Conservation (phyloP, 2,329 filamentous ascomycete genomes). For the Aureobasidium subglaciale region DNA sequence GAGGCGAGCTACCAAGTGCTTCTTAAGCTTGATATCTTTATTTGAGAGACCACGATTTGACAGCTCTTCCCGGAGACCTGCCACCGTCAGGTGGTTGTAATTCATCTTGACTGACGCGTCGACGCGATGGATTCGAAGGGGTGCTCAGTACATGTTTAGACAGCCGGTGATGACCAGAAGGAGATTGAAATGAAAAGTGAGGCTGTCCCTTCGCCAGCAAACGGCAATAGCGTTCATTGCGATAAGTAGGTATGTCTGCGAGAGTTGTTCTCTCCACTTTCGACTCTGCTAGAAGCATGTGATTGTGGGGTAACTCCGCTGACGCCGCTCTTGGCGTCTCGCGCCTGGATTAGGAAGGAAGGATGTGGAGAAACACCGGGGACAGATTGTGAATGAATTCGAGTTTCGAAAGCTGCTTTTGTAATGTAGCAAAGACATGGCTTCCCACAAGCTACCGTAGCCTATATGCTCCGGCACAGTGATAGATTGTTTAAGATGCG, state of each 20-base stretch:
- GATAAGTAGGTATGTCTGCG: neutral
- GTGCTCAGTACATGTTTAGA: neutral
- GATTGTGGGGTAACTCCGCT: neutral
- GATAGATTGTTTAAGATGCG: conserved; percentile 13
- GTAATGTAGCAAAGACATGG: no score
- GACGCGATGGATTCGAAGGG: neutral
- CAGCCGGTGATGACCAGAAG: no score
- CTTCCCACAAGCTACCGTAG: no score
- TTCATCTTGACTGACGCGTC: neutral
- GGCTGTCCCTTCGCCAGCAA: no score
- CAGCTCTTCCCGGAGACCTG: neutral
- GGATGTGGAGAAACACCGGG: neutral
- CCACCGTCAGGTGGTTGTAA: neutral
- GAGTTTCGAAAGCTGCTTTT: neutral
- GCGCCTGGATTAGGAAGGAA: neutral
- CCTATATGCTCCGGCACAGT: conserved; percentile 1
- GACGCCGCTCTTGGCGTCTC: neutral
- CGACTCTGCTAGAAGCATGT: neutral
- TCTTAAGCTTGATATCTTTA: neutral
- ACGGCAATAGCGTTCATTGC: no score
- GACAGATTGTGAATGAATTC: neutral
- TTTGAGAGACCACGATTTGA: neutral
- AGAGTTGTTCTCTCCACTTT: neutral
- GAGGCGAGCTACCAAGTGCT: neutral
- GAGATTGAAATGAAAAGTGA: neutral